Percentiles rank a stretch among this genome's conserved stretches.
Evolutionary conservation across 345 rosid genomes (phyloP).

Genomic region (Eucalyptus shirleyi): DNA sequence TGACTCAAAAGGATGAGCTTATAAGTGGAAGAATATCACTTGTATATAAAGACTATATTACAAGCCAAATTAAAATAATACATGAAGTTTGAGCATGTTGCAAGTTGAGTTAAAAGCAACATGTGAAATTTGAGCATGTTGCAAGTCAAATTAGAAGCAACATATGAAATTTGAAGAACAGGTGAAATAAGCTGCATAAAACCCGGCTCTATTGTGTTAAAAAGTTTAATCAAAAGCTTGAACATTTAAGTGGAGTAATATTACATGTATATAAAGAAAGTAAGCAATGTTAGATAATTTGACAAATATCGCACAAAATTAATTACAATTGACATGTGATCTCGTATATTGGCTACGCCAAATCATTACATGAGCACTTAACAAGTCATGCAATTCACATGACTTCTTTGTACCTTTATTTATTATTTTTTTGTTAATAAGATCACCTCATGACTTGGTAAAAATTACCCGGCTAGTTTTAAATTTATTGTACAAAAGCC

Average conservation of each 20-base stretch:
- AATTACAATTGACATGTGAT: not conserved
- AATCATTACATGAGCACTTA: not conserved
- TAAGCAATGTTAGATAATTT: too few species aligned
- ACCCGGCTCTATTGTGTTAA: rapidly evolving
- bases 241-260: too few species aligned
- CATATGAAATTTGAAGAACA: rapidly evolving
- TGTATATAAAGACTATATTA: not conserved
- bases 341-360: not conserved
- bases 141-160: rapidly evolving
- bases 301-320: not conserved
- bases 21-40: not conserved
- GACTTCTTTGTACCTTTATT: not conserved
- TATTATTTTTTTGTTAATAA: not conserved
- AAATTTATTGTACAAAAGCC: rapidly evolving
- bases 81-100: rapidly evolving
- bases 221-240: not conserved
- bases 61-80: not conserved
- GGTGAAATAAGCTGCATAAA: rapidly evolving
- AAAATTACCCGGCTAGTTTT: rapidly evolving
- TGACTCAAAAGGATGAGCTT: not conserved
- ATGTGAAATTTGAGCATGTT: not conserved
- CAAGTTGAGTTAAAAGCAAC: not conserved
- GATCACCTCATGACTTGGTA: not conserved
- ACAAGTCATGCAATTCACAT: not conserved
- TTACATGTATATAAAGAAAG: not conserved